Conservation (phyloP, 176 grass and related monocot genomes). For the Poa pratensis region DNA sequence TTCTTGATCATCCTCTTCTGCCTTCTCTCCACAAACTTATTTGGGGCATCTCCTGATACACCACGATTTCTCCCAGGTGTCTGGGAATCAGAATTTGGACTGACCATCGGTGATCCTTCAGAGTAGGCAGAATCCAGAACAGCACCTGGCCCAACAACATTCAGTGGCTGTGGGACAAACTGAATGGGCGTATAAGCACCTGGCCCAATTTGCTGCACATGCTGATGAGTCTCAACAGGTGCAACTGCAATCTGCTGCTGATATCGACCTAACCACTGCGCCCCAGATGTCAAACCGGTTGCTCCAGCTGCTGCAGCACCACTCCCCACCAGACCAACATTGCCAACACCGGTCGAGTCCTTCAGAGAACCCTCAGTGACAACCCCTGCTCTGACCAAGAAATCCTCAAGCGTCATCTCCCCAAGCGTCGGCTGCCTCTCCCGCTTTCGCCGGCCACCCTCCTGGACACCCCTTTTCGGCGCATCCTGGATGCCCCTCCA, state of each 20-base stretch:
- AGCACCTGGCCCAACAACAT: conserved; percentile 45
- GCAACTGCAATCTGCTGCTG: conserved; percentile 54
- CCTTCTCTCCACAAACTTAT: conserved; percentile 86
- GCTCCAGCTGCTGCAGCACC: neutral
- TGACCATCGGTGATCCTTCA: conserved; percentile 55
- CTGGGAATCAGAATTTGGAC: conserved; percentile 54
- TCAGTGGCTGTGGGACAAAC: conserved; percentile 50
- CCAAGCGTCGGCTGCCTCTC: conserved; percentile 70
- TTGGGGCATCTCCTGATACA: conserved; percentile 47
- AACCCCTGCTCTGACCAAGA: conserved; percentile 88
- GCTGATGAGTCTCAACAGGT: conserved; percentile 34
- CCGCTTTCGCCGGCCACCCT: conserved; percentile 12
- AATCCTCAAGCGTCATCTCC: conserved; percentile 96
- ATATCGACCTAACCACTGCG: conserved; percentile 57
- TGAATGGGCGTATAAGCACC: conserved; percentile 44
- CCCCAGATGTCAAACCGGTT: conserved; percentile 4
- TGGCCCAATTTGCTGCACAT: conserved; percentile 33
- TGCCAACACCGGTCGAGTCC: conserved; percentile 39
- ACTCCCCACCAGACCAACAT: conserved; percentile 31
- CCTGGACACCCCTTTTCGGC: conserved; percentile 30
- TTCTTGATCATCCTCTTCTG: conserved; percentile 99
- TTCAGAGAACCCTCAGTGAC: conserved; percentile 56
- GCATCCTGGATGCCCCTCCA: conserved; percentile 61
- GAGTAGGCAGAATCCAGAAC: conserved; percentile 53
- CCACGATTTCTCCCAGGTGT: conserved; percentile 66